Conservation (phyloP, 441 rosid genomes). For the Viola pubescens region DNA sequence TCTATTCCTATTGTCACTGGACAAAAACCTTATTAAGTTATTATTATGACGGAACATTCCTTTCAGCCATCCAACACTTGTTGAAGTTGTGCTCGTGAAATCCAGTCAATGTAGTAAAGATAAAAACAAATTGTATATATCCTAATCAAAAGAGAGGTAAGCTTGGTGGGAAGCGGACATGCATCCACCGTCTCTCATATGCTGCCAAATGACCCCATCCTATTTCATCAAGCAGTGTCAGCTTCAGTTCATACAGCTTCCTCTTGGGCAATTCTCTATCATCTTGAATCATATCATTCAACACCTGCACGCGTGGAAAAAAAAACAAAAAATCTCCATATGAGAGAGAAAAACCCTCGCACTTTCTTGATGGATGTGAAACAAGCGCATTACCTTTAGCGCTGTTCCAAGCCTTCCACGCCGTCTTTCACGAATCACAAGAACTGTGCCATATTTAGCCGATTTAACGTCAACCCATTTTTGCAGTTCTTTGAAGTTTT, state of each 20-base stretch:
- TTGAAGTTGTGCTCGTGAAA: no score
- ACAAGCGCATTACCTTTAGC: slow-evolving; percentile 50
- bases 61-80: no score
- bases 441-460: slow-evolving; percentile 61
- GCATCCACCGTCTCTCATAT: slow-evolving; percentile 87
- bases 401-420: slow-evolving; percentile 73
- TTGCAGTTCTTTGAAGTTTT: slow-evolving; percentile 39
- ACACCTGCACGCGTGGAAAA: slow-evolving; percentile 34
- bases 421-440: slow-evolving; percentile 66
- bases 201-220: slow-evolving; percentile 71
- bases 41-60: no score
- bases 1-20: no score
- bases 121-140: no score
- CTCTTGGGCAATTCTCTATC: slow-evolving; percentile 68
- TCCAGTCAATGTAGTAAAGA: no score
- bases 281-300: slow-evolving; percentile 72
- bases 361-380: no score
- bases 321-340: no score
- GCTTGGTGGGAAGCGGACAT: slow-evolving; percentile 71
- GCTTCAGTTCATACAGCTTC: slow-evolving; percentile 70
- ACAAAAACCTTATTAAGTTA: no score
- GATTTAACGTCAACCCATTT: slow-evolving; percentile 92
- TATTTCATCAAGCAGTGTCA: slow-evolving; percentile 62
- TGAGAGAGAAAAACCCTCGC: background rate
- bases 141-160: slow-evolving; percentile 58